Base-by-base conservation (phyloP, 805 yeast genomes). In the Yarrowia divulgata region DNA sequence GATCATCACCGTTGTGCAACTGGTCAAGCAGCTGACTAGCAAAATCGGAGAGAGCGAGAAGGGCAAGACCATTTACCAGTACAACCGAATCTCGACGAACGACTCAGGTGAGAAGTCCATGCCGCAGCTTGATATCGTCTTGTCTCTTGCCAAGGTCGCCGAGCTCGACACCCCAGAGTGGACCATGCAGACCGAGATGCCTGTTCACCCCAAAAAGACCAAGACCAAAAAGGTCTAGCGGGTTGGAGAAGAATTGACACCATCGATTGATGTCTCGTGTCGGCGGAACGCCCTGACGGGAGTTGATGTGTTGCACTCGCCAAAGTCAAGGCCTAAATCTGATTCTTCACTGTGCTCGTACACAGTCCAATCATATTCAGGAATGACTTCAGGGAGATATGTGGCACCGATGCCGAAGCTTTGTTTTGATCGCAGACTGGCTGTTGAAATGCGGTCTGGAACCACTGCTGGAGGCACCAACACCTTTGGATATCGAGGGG, bases 1-100 rank as follows among this genome's bases (percentile, higher is more conserved):
- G 67, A 55, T 71, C 49, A 69, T 73, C 19, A 70, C 76, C 8
- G 72, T 73, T 1, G 74, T 69, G 3, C 75, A 74, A 54, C 64
- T 62, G 32, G 71, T 70, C 29, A 74, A 74, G 69, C 69, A 66
- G 60, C 23, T 67, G 54, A 40, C 67, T 39, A 42, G 43, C 42
- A 46, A 58, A 18, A 29, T 14, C 8, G 68, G 52, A n/a, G 69
- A 52, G 13, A 9, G 19, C 7, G 45, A 46, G 3, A 45, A 62
- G 19, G 45, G 50, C 13, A 35, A 40, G 10, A 68, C 52, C 7
- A 29, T 72, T 16, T 70, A 68, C 66, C 75, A 73, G 62, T 73
- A 73, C 71, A 73, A 72, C 57, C 42, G 67, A 6, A 40, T 72
- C 46, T 42, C 52, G 4, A 18, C n/a, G 16, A 32, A 14, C 39